Conservation (phyloP, 2,329 filamentous ascomycete genomes). For the Nigrospora osmanthi region DNA sequence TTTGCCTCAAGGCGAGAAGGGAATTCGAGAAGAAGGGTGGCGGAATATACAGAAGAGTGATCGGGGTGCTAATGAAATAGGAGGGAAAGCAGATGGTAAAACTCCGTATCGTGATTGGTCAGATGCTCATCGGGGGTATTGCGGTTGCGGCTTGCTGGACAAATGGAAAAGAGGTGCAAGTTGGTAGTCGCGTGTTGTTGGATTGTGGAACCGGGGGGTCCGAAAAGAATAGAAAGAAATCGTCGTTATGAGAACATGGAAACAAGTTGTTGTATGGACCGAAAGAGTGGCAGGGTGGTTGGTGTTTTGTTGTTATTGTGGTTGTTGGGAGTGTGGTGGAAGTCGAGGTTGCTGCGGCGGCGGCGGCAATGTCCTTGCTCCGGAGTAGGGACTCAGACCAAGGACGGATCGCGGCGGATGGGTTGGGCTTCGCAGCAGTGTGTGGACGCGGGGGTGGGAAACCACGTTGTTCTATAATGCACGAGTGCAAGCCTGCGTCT, state of each 20-base stretch:
- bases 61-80: conserved; percentile 14
- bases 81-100: conserved; percentile 17
- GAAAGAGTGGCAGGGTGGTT: conserved; percentile 19
- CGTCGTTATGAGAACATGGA: conserved; percentile 36
- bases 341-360: neutral
- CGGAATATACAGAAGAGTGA: conserved; percentile 21
- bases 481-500: conserved; percentile 13
- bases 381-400: neutral
- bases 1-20: neutral
- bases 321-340: neutral
- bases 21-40: conserved; percentile 6
- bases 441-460: conserved; percentile 12
- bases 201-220: conserved; percentile 17
- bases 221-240: conserved; percentile 25
- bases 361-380: neutral
- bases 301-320: conserved; percentile 8
- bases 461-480: conserved; percentile 16
- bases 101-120: conserved; percentile 34
- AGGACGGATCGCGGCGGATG: neutral
- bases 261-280: conserved; percentile 17
- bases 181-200: conserved; percentile 17
- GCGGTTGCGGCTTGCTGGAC: conserved; percentile 21
- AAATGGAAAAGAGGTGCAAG: conserved; percentile 21
- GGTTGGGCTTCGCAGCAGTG: conserved; percentile 9
- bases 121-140: conserved; percentile 37